A percentile compares a stretch with the other conserved stretches of the same genome.
Evolutionary conservation across 2,329 filamentous ascomycete species (phyloP).

Genomic region (Cordyceps pruinosa): DNA sequence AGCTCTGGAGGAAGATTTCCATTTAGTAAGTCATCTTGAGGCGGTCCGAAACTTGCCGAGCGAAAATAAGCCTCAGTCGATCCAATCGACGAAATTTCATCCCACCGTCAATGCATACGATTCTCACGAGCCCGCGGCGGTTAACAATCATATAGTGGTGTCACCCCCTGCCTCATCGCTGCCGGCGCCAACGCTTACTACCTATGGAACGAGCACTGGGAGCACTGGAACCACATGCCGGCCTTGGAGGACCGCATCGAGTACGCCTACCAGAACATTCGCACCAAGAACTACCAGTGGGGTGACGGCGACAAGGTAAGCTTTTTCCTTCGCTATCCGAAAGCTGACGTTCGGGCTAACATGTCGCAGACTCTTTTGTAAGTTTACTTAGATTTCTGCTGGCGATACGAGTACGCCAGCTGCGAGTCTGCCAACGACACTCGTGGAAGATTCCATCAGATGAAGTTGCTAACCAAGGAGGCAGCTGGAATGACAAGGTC

Average conservation of each 20-base stretch:
- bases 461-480: slow-evolving; percentile 18
- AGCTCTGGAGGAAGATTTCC: slow-evolving; percentile 92
- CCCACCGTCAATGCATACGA: neutral
- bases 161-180: slow-evolving; percentile 65
- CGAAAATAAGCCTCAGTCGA: slow-evolving; percentile 4
- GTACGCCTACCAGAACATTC: slow-evolving; percentile 97
- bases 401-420: neutral
- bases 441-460: neutral
- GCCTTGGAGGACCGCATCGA: slow-evolving; percentile 85
- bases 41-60: neutral
- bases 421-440: neutral
- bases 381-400: slow-evolving; percentile 28
- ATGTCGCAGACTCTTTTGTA: slow-evolving; percentile 55
- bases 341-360: slow-evolving; percentile 20
- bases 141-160: slow-evolving; percentile 50
- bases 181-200: slow-evolving; percentile 77
- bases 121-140: slow-evolving; percentile 2
- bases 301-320: slow-evolving; percentile 89
- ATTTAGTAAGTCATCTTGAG: slow-evolving; percentile 67
- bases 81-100: slow-evolving; percentile 21
- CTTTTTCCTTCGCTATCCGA: neutral
- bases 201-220: slow-evolving; percentile 95
- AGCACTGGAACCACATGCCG: slow-evolving; percentile 81
- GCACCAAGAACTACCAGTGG: slow-evolving; percentile 92
- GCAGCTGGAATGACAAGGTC: slow-evolving; percentile 86